Conservation (phyloP, 2,329 filamentous ascomycete species). For the Claviceps quebecensis region DNA sequence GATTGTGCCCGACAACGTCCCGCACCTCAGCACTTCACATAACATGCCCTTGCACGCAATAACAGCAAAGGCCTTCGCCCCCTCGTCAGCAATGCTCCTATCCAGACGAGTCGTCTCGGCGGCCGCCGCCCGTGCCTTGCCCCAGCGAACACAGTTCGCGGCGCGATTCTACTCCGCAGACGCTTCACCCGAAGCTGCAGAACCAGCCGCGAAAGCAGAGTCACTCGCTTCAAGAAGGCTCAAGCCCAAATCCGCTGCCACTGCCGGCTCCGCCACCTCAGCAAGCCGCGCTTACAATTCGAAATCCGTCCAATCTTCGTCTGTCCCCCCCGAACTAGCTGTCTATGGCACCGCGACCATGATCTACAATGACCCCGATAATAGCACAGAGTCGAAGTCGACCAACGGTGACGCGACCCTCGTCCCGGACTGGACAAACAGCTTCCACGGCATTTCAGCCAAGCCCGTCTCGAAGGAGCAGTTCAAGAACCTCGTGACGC, state of each 20-base stretch:
- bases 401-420: slow-evolving; percentile 2
- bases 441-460: slow-evolving; percentile 65
- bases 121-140: slow-evolving; percentile 7
- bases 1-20: too few species aligned
- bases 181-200: not conserved
- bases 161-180: slow-evolving; percentile 14
- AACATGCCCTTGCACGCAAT: too few species aligned
- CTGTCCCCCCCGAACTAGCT: not conserved
- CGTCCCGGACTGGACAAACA: slow-evolving; percentile 61
- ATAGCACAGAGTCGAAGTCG: not conserved
- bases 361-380: slow-evolving; percentile 2
- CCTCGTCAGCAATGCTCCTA: slow-evolving; percentile 13
- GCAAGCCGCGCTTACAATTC: too few species aligned
- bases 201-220: not conserved
- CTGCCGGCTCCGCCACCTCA: too few species aligned
- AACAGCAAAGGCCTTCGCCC: not conserved
- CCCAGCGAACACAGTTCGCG: slow-evolving; percentile 4
- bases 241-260: not conserved
- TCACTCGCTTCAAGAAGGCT: not conserved
- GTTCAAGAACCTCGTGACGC: slow-evolving; percentile 51
- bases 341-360: slow-evolving; percentile 10
- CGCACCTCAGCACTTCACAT: too few species aligned
- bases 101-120: slow-evolving; percentile 12
- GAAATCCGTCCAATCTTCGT: too few species aligned
- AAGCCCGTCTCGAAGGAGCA: slow-evolving; percentile 58